phyloP scores from a whole-genome alignment of 768 basidiomycete genomes.

The Leccinellum albellum region DNA sequence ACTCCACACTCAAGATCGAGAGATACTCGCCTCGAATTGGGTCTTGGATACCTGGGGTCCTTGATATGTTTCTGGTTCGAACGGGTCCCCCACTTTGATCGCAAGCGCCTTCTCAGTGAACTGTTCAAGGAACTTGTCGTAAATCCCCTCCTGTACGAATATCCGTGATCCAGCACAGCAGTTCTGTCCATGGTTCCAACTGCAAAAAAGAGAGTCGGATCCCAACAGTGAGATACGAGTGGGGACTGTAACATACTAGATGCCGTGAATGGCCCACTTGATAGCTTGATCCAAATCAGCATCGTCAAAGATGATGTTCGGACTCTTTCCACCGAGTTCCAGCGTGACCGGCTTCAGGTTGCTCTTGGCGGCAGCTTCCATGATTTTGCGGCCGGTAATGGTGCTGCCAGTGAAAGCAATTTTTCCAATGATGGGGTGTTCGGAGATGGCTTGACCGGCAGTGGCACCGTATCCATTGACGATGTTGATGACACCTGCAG shows the following conservation, averaged over 20 bases:
- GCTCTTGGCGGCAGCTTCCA: slow-evolving; percentile 11
- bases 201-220: background rate
- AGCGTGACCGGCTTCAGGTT: slow-evolving; percentile 11
- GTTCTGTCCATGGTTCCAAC: slow-evolving; percentile 8
- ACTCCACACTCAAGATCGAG: no score
- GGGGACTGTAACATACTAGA: slow-evolving; percentile 2
- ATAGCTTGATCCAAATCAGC: slow-evolving; percentile 11
- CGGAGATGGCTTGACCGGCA: slow-evolving; percentile 8
- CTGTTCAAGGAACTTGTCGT: slow-evolving; percentile 1
- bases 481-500: slow-evolving; percentile 7
- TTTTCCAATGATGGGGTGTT: slow-evolving; percentile 5
- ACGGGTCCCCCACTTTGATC: slow-evolving; percentile 8
- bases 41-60: slow-evolving; percentile 11
- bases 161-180: slow-evolving; percentile 12
- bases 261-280: slow-evolving; percentile 9
- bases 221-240: background rate
- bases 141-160: slow-evolving; percentile 7
- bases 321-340: slow-evolving; percentile 13
- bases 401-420: slow-evolving; percentile 11
- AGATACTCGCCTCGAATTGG: slow-evolving; percentile 3
- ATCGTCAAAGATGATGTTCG: slow-evolving; percentile 10
- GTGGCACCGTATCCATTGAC: slow-evolving; percentile 7
- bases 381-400: slow-evolving; percentile 10
- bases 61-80: slow-evolving; percentile 4
- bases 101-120: slow-evolving; percentile 6